phyloP scores from a whole-genome alignment of 2,329 filamentous ascomycete genomes.

The Hypoxylon sp. region DNA sequence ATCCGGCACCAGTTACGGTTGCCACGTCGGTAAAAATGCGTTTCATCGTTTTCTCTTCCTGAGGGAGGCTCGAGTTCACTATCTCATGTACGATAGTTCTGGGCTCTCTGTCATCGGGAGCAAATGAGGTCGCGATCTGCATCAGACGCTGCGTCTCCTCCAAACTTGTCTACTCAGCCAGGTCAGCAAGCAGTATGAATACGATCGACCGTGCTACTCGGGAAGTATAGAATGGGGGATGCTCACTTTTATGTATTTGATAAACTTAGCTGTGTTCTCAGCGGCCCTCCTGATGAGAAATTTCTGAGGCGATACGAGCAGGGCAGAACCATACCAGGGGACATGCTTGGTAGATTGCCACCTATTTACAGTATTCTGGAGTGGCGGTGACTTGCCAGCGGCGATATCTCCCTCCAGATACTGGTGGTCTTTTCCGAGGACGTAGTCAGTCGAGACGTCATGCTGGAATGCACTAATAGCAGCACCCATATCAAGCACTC shows the following conservation, averaged over 20 bases:
- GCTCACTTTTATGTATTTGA: too few species aligned
- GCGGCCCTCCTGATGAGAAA: too few species aligned
- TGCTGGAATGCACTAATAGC: slow-evolving; percentile 6
- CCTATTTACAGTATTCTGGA: neutral
- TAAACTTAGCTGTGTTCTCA: too few species aligned
- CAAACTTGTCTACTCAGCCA: too few species aligned
- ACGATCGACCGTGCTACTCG: too few species aligned
- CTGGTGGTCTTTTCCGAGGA: slow-evolving; percentile 5
- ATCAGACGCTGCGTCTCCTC: too few species aligned
- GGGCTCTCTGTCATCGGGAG: too few species aligned
- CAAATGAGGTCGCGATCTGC: too few species aligned
- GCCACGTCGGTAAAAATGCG: slow-evolving; percentile 11
- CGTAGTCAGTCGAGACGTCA: slow-evolving; percentile 1
- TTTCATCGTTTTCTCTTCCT: slow-evolving; percentile 1
- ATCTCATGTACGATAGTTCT: slow-evolving; percentile 6
- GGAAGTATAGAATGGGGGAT: too few species aligned
- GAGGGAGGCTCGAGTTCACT: slow-evolving; percentile 4
- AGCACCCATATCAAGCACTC: neutral
- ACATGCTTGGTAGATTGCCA: slow-evolving; percentile 4
- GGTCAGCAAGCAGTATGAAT: too few species aligned
- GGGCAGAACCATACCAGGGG: slow-evolving; percentile 1
- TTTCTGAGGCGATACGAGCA: too few species aligned
- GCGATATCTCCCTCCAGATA: slow-evolving; percentile 12
- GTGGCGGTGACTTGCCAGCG: neutral
- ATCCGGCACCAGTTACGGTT: slow-evolving; percentile 13